Conservation (phyloP, 352 stramenopile genomes). For the Globisporangium camurandrum region DNA sequence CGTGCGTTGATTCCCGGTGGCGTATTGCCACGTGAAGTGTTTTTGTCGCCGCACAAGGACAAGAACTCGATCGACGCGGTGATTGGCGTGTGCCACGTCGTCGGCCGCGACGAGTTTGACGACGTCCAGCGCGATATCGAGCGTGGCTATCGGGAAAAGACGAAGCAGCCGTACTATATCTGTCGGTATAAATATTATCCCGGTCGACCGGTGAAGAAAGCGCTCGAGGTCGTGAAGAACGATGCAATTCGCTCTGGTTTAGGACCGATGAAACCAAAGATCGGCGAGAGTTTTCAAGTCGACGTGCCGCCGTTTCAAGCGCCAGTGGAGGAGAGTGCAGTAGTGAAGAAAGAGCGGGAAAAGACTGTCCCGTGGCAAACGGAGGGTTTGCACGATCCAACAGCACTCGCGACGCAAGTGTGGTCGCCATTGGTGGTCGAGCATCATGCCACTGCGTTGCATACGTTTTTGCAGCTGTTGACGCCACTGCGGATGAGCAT, state of each 20-base stretch:
- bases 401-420: constrained; percentile 23
- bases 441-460: constrained; percentile 32
- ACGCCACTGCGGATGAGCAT: constrained; percentile 51
- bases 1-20: constrained; percentile 48
- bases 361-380: constrained; percentile 13
- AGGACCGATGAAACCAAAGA: constrained; percentile 55
- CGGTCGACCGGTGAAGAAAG: constrained; percentile 49
- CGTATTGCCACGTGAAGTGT: constrained; percentile 65
- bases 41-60: constrained; percentile 79
- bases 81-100: constrained; percentile 66
- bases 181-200: constrained; percentile 84
- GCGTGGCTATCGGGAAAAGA: constrained; percentile 64
- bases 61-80: constrained; percentile 78
- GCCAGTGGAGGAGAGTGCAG: too few relatives aligned
- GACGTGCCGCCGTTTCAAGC: constrained; percentile 28
- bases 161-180: constrained; percentile 53
- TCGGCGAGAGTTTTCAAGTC: constrained; percentile 56
- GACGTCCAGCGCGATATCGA: constrained; percentile 68
- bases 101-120: constrained; percentile 62
- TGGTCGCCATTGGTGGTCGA: constrained; percentile 58
- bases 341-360: background rate
- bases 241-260: constrained; percentile 62
- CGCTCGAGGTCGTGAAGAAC: constrained; percentile 57
- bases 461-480: constrained; percentile 48
- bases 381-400: too few relatives aligned